phyloP scores from a whole-genome alignment of 148 eudicot genomes.

The Polygonum maritimum region DNA sequence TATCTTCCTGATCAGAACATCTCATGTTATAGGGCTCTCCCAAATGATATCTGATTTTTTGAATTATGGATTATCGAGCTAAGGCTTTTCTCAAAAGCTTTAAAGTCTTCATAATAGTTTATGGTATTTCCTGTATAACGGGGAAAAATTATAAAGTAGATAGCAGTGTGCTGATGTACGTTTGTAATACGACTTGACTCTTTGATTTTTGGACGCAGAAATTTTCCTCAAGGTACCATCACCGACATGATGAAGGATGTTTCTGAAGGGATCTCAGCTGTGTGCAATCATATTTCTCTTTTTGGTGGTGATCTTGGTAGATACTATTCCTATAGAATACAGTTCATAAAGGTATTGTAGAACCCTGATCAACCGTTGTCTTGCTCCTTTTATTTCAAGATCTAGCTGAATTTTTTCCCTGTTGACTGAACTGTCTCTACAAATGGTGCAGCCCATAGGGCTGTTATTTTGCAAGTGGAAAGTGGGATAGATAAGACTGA shows the following conservation, averaged over 20 bases:
- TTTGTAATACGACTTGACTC: not conserved
- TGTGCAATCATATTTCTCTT: constrained; percentile 44
- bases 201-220: constrained; percentile 37
- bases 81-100: not conserved
- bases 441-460: constrained; percentile 71
- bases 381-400: not conserved
- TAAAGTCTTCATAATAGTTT: not conserved
- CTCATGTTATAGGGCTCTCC: not conserved
- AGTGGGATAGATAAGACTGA: constrained; percentile 73
- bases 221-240: constrained; percentile 97
- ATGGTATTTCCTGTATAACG: not conserved
- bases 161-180: too few relatives aligned
- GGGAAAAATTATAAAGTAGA: too few relatives aligned
- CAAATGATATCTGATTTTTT: not conserved
- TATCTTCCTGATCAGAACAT: not conserved
- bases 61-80: not conserved
- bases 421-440: not conserved
- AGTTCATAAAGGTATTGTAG: constrained; percentile 65
- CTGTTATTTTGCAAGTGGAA: constrained; percentile 88
- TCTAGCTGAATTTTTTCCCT: not conserved
- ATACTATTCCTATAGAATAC: too few relatives aligned
- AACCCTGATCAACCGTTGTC: too few relatives aligned
- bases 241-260: constrained; percentile 88
- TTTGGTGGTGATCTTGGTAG: constrained; percentile 84
- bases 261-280: constrained; percentile 74